Evolutionary conservation across 176 grass and related monocot genomes (phyloP), one percentile per base, ranked within the genome.

Genomic region (Cenchrus americanus): DNA sequence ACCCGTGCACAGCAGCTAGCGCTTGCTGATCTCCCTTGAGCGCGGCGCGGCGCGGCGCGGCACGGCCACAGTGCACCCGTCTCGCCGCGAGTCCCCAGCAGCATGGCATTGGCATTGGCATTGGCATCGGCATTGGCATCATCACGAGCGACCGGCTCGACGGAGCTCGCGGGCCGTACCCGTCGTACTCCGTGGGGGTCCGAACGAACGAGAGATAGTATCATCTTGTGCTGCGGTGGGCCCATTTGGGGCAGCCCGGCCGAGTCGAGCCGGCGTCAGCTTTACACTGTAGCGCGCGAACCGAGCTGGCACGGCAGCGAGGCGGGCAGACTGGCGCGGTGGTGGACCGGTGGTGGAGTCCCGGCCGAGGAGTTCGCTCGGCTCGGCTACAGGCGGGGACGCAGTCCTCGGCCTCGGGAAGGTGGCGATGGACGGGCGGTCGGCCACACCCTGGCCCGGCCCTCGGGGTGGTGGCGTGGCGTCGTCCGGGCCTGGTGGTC

Each of bases 391-490:
- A 83, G 86, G 24, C 43, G 1, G 34, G 22, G 10, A 2, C 23
- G 51, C 46, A 23, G 42, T 37, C 34, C 34, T 37, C 34, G 34
- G 1, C 34, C 34, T 90, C 73, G 84, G 88, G 88, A 90, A 90
- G 88, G 58, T 78, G 79, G 88, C 83, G 84, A 67, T 14, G 83
- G 84, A 86, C 79, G 79, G 88, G 72, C 71, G 78, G 88, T 89
- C 83, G 78, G 83, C 78, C 88, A 89, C 88, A 67, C 48, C 34
- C 34, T 37, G 34, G 2, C 2, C 34, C 4, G 34, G 34, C 34
- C 27, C 27, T 30, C 27, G 27, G 27, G 27, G 27, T 30, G 27
- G 27, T 30, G 27, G 1, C 27, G 27, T 30, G 27, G 1, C 27
- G 27, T 30, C 27, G 27, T 30, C 27, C 34, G 34, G 34, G 34